A percentile compares a stretch with the other conserved stretches of the same genome.
Evolutionary conservation across 2,329 filamentous ascomycete species (phyloP).

Genomic region (Botrytis paeoniae): DNA sequence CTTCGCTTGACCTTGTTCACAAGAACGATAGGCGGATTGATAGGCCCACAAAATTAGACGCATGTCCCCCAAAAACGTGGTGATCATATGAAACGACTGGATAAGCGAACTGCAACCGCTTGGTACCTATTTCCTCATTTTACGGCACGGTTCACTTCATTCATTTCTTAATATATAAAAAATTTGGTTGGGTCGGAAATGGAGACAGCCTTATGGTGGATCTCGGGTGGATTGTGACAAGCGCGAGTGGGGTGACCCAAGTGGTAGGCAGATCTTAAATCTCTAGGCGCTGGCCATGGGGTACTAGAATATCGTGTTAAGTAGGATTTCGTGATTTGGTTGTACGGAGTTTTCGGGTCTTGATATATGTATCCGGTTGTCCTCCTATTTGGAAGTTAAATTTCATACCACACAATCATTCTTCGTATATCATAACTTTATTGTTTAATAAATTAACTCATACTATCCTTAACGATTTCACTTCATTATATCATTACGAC

Average conservation of each 20-base stretch:
- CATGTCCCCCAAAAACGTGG: slow-evolving; percentile 1
- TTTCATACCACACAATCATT: background rate
- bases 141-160: background rate
- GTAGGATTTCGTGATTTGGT: slow-evolving; percentile 2
- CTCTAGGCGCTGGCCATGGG: slow-evolving; percentile 8
- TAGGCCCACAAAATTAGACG: slow-evolving; percentile 16
- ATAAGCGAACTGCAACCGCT: slow-evolving; percentile 11
- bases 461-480: slow-evolving; percentile 7
- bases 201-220: slow-evolving; percentile 15
- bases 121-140: background rate
- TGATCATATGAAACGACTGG: background rate
- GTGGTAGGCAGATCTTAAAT: slow-evolving; percentile 11
- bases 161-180: background rate
- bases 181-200: slow-evolving; percentile 2
- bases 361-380: slow-evolving; percentile 7
- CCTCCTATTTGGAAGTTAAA: background rate
- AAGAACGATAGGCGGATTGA: background rate
- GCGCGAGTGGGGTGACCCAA: slow-evolving; percentile 2
- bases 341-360: background rate
- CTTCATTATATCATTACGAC: background rate
- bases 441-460: slow-evolving; percentile 1
- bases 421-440: background rate
- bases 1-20: slow-evolving; percentile 1
- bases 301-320: background rate
- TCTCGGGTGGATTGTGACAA: slow-evolving; percentile 11